Percentiles rank a stretch among this genome's conserved stretches.
These are phyloP conservation scores for Phyllosticta ampelicida DNA, from an alignment of 2,329 filamentous ascomycete species.

Conservation along the genomic window DNA sequence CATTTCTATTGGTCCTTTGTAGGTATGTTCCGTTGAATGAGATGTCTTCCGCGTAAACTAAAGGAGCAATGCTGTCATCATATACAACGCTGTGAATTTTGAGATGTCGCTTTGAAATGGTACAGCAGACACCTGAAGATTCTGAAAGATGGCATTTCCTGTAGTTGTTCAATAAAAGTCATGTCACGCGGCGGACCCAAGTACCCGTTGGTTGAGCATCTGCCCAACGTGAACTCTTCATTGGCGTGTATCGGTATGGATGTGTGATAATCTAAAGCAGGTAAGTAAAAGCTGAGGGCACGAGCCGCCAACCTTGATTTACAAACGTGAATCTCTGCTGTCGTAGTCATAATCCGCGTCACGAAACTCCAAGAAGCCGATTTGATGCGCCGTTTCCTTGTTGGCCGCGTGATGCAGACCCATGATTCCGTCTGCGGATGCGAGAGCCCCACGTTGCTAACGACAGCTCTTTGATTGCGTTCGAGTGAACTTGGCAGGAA, in stretches of 20 bases:
- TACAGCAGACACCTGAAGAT: conserved; percentile 10
- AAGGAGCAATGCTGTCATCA: conserved; percentile 31
- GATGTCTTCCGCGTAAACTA: conserved; percentile 38
- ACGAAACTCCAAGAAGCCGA: conserved; percentile 5
- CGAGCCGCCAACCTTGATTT: not conserved
- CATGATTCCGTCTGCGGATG: not conserved
- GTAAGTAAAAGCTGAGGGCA: not conserved
- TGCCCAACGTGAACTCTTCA: conserved; percentile 27
- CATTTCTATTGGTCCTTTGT: conserved; percentile 18
- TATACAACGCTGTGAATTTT: conserved; percentile 37
- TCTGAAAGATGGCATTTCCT: conserved; percentile 24
- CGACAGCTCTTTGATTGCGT: not conserved
- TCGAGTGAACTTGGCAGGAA: not conserved
- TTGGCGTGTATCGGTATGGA: conserved; percentile 18
- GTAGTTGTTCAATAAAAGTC: not conserved
- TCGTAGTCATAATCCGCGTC: conserved; percentile 3
- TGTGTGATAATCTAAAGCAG: not conserved
- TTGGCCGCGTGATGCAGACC: not conserved
- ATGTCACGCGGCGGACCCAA: not conserved
- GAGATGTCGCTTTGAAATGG: conserved; percentile 37
- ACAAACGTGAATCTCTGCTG: conserved; percentile 4
- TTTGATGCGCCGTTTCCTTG: not conserved
- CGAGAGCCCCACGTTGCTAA: not conserved
- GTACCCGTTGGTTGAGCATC: conserved; percentile 13
- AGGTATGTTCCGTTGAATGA: conserved; percentile 35